Percentiles rank a stretch among this genome's conserved stretches.
These are phyloP conservation scores for Chimonanthus salicifolius DNA, from an alignment of 164 flowering plant genomes.

Conservation along the genomic window DNA sequence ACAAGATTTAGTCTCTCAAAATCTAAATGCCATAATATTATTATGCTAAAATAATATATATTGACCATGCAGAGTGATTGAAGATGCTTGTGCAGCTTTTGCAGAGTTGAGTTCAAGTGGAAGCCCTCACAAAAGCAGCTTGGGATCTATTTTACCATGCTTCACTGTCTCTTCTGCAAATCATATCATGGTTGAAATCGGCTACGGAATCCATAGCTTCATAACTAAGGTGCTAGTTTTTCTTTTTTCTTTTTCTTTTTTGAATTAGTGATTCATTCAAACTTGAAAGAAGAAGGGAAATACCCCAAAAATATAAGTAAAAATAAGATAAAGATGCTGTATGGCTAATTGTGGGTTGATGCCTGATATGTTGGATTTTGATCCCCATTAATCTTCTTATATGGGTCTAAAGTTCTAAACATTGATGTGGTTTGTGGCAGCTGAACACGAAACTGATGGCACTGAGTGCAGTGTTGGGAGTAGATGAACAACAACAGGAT, in stretches of 20 bases:
- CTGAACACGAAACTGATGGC: constrained; percentile 31
- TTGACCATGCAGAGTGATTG: constrained; percentile 34
- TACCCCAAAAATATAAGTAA: too few relatives aligned
- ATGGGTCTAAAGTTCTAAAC: too few relatives aligned
- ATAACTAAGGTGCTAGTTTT: constrained; percentile 29
- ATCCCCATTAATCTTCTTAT: too few relatives aligned
- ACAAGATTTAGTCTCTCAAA: too few relatives aligned
- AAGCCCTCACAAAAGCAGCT: constrained; percentile 31
- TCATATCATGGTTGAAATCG: constrained; percentile 24
- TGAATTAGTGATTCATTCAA: too few relatives aligned
- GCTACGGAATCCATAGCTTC: constrained; percentile 30
- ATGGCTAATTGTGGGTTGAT: too few relatives aligned
- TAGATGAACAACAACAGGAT: not conserved
- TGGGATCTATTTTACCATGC: constrained; percentile 42
- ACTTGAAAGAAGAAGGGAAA: too few relatives aligned
- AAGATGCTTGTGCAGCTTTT: constrained; percentile 49
- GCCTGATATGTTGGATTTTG: too few relatives aligned
- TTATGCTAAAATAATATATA: not conserved
- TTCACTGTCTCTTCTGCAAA: constrained; percentile 16
- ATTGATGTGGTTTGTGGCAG: constrained; percentile 18
- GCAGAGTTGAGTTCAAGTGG: constrained; percentile 21
- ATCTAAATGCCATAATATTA: too few relatives aligned
- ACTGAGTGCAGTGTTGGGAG: constrained; percentile 7
- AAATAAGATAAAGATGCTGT: too few relatives aligned
- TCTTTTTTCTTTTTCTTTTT: not conserved